Evolutionary conservation across 2,329 filamentous ascomycete species (phyloP).

Genomic region (Sporothrix pallida): DNA sequence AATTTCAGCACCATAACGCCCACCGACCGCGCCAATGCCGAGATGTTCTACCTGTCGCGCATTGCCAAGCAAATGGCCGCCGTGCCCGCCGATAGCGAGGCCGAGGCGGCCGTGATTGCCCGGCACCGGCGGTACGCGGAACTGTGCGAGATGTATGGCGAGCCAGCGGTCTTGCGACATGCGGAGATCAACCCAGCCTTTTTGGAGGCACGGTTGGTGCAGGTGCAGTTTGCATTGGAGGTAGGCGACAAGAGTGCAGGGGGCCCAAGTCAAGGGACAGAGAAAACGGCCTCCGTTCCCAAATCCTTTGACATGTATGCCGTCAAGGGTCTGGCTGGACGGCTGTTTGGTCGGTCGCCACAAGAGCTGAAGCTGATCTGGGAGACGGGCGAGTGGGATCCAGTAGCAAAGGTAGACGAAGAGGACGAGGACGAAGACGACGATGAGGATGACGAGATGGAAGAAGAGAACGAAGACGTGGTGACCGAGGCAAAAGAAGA

Average conservation of each 20-base stretch:
- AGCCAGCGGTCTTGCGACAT: slow-evolving; percentile 66
- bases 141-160: slow-evolving; percentile 77
- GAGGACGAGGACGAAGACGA: slow-evolving; percentile 55
- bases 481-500: not conserved
- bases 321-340: slow-evolving; percentile 77
- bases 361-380: slow-evolving; percentile 72
- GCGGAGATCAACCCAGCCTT: slow-evolving; percentile 74
- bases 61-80: slow-evolving; percentile 77
- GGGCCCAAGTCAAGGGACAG: slow-evolving; percentile 25
- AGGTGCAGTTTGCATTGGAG: slow-evolving; percentile 58
- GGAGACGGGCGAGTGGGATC: slow-evolving; percentile 92
- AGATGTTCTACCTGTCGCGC: slow-evolving; percentile 88
- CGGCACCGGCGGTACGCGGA: slow-evolving; percentile 74
- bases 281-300: slow-evolving; percentile 63
- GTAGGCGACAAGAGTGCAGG: not conserved
- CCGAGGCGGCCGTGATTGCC: slow-evolving; percentile 60
- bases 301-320: slow-evolving; percentile 80
- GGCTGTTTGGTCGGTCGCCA: slow-evolving; percentile 69
- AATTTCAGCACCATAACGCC: slow-evolving; percentile 75
- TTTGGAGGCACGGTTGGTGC: slow-evolving; percentile 77
- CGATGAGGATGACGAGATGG: not conserved
- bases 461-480: not conserved
- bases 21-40: slow-evolving; percentile 82
- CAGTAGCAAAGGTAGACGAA: slow-evolving; percentile 67
- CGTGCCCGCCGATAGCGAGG: slow-evolving; percentile 59